A percentile compares a stretch with the other conserved stretches of the same genome.
These are phyloP conservation scores for Solanum phureja DNA, from an alignment of 257 asterid species.

Conservation along the genomic window DNA sequence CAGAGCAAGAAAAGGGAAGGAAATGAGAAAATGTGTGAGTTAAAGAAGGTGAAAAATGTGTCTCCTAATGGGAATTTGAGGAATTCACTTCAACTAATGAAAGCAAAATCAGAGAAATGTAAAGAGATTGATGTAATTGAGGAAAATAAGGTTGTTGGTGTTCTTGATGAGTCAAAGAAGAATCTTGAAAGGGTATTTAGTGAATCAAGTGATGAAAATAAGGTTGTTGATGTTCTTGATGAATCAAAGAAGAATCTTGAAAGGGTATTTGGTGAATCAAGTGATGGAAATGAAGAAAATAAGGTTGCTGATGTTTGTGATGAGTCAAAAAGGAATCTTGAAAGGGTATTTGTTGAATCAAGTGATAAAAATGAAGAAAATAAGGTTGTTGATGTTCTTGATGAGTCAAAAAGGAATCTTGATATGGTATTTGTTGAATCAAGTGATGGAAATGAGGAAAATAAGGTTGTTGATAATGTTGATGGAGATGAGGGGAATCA, in stretches of 20 bases:
- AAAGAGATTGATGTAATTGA: background rate
- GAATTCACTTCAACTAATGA: background rate
- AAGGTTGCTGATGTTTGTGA: background rate
- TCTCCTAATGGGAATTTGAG: background rate
- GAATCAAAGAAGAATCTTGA: background rate
- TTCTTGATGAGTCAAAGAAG: background rate
- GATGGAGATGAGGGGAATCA: no score
- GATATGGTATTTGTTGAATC: background rate
- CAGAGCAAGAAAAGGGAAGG: conserved; percentile 13
- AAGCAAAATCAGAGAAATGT: conserved; percentile 5
- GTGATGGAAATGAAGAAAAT: conserved; percentile 13
- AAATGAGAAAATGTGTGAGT: background rate
- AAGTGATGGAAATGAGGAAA: conserved; percentile 4
- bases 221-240: background rate
- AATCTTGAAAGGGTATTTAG: no score
- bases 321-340: background rate
- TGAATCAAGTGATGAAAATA: no score
- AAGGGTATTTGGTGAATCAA: background rate
- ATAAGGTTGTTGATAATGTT: background rate
- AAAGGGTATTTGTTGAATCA: background rate
- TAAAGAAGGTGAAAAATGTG: background rate
- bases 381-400: background rate
- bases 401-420: background rate
- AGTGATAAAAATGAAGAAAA: background rate
- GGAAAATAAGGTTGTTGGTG: conserved; percentile 17